Evolutionary conservation across 805 yeast species (phyloP).

Genomic region (Lipomyces mesembrius): DNA sequence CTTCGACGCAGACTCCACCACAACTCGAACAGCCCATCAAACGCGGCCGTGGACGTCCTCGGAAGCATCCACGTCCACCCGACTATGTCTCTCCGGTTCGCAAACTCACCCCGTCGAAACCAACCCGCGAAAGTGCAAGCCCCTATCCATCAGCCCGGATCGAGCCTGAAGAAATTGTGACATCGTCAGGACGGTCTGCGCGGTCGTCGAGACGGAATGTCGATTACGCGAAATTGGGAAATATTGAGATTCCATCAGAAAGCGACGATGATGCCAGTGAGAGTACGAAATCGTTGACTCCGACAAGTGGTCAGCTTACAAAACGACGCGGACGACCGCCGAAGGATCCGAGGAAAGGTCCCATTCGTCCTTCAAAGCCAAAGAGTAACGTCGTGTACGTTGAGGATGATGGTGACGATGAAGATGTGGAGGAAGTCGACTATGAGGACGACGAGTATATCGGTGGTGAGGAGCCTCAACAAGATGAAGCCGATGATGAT

Average conservation of each 20-base stretch:
- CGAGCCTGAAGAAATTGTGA: background rate
- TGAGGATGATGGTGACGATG: constrained; percentile 12
- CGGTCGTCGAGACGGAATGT: constrained; percentile 12
- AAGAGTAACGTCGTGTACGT: constrained; percentile 1
- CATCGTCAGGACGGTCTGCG: constrained; percentile 24
- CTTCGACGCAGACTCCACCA: background rate
- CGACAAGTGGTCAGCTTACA: background rate
- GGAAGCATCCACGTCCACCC: constrained; percentile 22
- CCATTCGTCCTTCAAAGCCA: constrained; percentile 7
- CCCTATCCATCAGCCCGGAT: background rate
- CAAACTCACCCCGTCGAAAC: constrained; percentile 1
- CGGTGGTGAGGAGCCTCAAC: background rate
- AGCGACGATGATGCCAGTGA: constrained; percentile 11
- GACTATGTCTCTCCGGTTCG: constrained; percentile 20
- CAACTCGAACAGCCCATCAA: constrained; percentile 15
- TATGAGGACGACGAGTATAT: constrained; percentile 11
- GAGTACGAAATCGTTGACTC: background rate
- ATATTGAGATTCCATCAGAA: background rate
- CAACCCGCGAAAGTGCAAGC: background rate
- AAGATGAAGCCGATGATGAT: constrained; percentile 9
- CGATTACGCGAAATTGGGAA: constrained; percentile 10
- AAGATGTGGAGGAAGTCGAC: constrained; percentile 10
- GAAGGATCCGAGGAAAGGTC: constrained; percentile 21
- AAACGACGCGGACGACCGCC: constrained; percentile 28
- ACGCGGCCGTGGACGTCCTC: constrained; percentile 34